Evolutionary conservation across 768 basidiomycete genomes (phyloP).

Genomic region (Gelatoporia subvermispora): DNA sequence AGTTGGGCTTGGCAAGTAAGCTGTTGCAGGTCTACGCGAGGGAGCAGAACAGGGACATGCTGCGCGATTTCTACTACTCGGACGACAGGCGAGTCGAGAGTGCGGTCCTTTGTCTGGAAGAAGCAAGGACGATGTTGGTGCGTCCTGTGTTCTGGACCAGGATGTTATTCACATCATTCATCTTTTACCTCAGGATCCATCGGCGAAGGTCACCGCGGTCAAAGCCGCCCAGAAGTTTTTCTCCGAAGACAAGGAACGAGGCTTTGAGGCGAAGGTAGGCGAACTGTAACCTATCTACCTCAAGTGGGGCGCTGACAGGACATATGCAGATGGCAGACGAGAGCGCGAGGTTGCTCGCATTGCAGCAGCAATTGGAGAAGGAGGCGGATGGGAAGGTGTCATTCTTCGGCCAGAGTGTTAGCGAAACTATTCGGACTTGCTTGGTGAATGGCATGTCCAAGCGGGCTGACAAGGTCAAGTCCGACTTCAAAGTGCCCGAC

Average conservation of each 20-base stretch:
- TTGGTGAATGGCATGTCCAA: constrained; percentile 78
- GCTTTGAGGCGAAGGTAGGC: constrained; percentile 89
- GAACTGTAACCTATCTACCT: not conserved
- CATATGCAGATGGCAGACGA: constrained; percentile 87
- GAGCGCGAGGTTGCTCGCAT: constrained; percentile 60
- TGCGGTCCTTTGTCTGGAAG: constrained; percentile 83
- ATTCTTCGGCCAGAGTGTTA: constrained; percentile 82
- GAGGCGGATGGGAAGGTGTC: constrained; percentile 73
- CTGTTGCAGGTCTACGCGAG: constrained; percentile 87
- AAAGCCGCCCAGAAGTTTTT: constrained; percentile 90
- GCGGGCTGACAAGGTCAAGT: constrained; percentile 82
- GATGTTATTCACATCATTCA: not conserved
- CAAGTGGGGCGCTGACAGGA: not conserved
- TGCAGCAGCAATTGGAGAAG: constrained; percentile 85
- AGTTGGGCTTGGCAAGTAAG: constrained; percentile 67
- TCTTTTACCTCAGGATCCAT: constrained; percentile 53
- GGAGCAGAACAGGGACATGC: constrained; percentile 86
- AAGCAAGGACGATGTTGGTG: constrained; percentile 66
- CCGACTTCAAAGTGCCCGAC: constrained; percentile 92
- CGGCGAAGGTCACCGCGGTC: constrained; percentile 64
- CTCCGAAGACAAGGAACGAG: constrained; percentile 87
- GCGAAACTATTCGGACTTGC: constrained; percentile 79
- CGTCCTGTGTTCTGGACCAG: constrained; percentile 12
- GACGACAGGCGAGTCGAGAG: constrained; percentile 94
- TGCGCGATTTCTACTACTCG: constrained; percentile 96